These are phyloP conservation scores for Epichloe aotearoae DNA, from an alignment of 2,329 filamentous ascomycete species.

Conservation along the genomic window DNA sequence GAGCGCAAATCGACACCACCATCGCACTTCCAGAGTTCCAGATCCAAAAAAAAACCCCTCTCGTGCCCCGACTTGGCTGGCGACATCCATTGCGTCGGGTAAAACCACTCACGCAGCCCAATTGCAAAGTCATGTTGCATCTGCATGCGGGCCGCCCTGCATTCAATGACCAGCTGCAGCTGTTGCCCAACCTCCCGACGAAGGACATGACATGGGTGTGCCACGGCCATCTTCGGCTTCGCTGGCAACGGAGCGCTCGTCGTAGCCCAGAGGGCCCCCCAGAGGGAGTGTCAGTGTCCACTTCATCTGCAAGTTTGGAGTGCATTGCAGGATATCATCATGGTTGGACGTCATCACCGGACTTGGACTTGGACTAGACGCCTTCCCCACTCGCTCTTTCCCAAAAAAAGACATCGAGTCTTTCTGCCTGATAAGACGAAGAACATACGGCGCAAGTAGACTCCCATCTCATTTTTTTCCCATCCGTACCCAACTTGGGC, in stretches of 20 bases:
- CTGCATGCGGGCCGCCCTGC: constrained; percentile 2
- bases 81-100: too few species aligned
- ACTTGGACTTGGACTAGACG: not conserved
- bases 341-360: not conserved
- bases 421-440: constrained; percentile 4
- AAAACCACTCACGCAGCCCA: not conserved
- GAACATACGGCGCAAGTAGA: too few species aligned
- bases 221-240: too few species aligned
- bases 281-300: not conserved
- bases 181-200: constrained; percentile 1
- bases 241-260: not conserved
- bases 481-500: too few species aligned
- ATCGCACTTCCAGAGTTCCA: too few species aligned
- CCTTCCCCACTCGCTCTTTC: not conserved
- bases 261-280: too few species aligned
- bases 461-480: too few species aligned
- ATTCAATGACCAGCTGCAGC: not conserved
- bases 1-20: not conserved
- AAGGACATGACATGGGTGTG: too few species aligned
- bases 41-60: too few species aligned
- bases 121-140: not conserved
- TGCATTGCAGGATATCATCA: not conserved
- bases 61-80: too few species aligned
- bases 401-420: too few species aligned
- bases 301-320: not conserved